Base-by-base conservation (phyloP, 139 green algal genomes). In the Coccomyxa sp. region DNA sequence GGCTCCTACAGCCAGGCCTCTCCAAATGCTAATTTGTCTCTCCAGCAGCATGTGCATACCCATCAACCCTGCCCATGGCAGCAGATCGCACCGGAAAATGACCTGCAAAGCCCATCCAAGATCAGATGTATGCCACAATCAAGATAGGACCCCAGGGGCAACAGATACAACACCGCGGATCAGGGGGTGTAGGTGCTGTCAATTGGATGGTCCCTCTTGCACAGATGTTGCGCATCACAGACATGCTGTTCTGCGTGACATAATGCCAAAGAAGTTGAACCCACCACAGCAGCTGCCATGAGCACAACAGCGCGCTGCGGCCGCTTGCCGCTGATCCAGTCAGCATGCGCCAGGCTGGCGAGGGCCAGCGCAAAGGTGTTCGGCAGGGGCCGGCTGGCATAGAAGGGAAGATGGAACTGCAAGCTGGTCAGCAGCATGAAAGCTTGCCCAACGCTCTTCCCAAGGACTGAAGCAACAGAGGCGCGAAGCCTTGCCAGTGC, bases 351-450 rank as follows among this genome's bases (percentile, higher is more conserved):
- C 18, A 85, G 18, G 55, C 81, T 87, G 29, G 81, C 83, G 1
- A 94, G 55, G 18, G 78, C 82, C 29, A 93, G 75, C 4, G 93
- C 93, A 58, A 97, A 90, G 0, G 88, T 86, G 83, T 97, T 97
- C 39, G 93, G 93, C 34, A 97, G 89, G 7, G 85, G 77, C 35
- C 93, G 82, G 75, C 78, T 90, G 27, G 81, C 73, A 81, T 97
- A 97, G 81, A 93, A 97, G 29, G 87, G 83, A n/a, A 93, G 58
- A 83, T 97, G 93, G 82, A 97, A 97, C 82, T 97, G 91, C 12
- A 85, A n/a, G 34, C 64, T 74, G 0, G 78, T 87, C 7, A 91
- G n/a, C 38, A 89, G 38, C 18, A 88, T 27, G 33, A 91, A 89
- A 37, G 41, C 39, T 8, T 18, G 37, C 24, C 77, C 81, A 0